Conservation (phyloP, 2,329 filamentous ascomycete genomes). For the Chalaropsis thielavioides region DNA sequence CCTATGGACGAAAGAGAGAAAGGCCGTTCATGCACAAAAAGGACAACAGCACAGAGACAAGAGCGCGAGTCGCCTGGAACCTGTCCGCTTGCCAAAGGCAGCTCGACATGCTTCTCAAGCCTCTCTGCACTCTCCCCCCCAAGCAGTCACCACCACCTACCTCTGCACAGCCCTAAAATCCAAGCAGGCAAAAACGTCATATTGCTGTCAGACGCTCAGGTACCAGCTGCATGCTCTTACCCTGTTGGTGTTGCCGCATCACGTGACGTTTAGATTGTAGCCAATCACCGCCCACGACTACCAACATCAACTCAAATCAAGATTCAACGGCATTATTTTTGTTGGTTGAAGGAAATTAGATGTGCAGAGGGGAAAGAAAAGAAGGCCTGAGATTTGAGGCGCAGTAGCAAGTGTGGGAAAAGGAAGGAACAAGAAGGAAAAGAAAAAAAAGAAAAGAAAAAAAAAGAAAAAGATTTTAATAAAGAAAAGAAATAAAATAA, state of each 20-base stretch:
- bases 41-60: too few species aligned
- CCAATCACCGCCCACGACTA: not conserved
- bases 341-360: too few species aligned
- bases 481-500: not conserved
- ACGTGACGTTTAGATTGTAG: not conserved
- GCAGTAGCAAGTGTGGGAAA: not conserved
- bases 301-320: not conserved
- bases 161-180: not conserved
- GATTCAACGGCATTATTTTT: not conserved
- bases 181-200: not conserved
- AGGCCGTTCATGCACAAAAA: too few species aligned
- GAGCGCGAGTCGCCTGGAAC: too few species aligned
- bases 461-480: not conserved
- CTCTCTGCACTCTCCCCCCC: not conserved
- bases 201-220: not conserved
- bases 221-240: constrained; percentile 3
- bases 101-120: not conserved
- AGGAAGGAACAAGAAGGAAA: not conserved
- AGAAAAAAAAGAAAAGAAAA: not conserved
- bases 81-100: too few species aligned
- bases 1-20: not conserved
- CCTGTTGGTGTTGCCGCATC: not conserved
- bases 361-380: too few species aligned
- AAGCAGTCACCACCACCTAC: not conserved
- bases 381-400: not conserved